Percentiles rank a stretch among this genome's conserved stretches.
Conservation (phyloP, 1,284 basidiomycete genomes). For the Mycosarcoma maydis region DNA sequence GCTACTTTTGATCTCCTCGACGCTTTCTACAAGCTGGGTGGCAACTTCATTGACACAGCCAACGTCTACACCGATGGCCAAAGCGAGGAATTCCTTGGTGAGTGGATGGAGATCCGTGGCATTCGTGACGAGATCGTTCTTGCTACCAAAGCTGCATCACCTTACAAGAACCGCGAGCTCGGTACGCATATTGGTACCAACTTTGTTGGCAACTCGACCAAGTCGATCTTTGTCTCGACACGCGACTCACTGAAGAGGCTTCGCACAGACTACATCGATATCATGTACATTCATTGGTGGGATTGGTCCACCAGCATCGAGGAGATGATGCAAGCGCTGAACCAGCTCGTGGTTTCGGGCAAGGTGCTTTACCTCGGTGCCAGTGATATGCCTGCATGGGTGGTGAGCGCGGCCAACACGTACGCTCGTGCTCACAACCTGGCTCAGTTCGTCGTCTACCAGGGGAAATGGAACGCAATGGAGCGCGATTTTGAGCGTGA, state of each 20-base stretch:
- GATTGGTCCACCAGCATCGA: constrained; percentile 72
- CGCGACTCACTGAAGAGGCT: constrained; percentile 72
- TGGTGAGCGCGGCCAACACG: constrained; percentile 72
- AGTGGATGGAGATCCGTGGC: constrained; percentile 72
- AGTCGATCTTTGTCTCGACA: constrained; percentile 44
- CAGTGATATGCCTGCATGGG: constrained; percentile 72
- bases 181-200: constrained; percentile 60
- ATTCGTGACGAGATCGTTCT: constrained; percentile 73
- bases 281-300: constrained; percentile 72
- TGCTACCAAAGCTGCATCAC: constrained; percentile 71
- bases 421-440: constrained; percentile 71
- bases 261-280: constrained; percentile 71
- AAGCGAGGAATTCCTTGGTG: constrained; percentile 72
- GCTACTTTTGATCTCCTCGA: constrained; percentile 49
- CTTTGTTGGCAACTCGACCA: constrained; percentile 70
- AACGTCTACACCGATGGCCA: constrained; percentile 71
- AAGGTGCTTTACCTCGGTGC: constrained; percentile 71
- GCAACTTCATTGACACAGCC: constrained; percentile 73
- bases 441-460: constrained; percentile 73
- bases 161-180: constrained; percentile 49
- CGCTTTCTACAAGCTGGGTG: constrained; percentile 57
- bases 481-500: constrained; percentile 73
- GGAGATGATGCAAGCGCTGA: constrained; percentile 73
- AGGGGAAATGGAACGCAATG: constrained; percentile 72
- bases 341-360: constrained; percentile 69